These are phyloP conservation scores for Chenopodium album DNA, from an alignment of 148 eudicot genomes.

Conservation along the genomic window DNA sequence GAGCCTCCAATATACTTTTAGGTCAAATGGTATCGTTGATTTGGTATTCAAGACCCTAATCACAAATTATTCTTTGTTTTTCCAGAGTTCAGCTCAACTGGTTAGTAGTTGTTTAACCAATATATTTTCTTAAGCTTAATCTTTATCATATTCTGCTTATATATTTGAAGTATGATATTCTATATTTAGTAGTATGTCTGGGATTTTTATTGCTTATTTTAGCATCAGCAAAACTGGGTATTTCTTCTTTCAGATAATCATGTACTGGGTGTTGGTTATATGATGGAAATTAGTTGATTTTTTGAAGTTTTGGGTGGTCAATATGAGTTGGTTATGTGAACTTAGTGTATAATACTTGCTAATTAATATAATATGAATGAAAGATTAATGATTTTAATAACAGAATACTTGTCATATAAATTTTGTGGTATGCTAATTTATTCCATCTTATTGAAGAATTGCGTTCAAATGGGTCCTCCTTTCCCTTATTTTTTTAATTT, in stretches of 20 bases:
- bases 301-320: not conserved
- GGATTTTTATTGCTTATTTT: conserved; percentile 14
- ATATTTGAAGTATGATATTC: not conserved
- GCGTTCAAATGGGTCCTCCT: conserved; percentile 9
- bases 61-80: not conserved
- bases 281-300: not conserved
- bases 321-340: not conserved
- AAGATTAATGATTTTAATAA: not conserved
- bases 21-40: conserved; percentile 24
- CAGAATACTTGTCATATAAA: not conserved
- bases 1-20: not conserved
- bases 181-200: not conserved
- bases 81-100: conserved; percentile 20
- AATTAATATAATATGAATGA: not conserved
- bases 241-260: not conserved
- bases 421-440: conserved; percentile 12
- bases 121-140: not conserved
- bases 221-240: not conserved
- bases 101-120: conserved; percentile 5
- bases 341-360: not conserved
- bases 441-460: conserved; percentile 16
- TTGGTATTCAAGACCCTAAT: conserved; percentile 30
- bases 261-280: not conserved
- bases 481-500: not conserved
- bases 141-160: not conserved